Conservation (phyloP, 805 yeast genomes). For the Sugiyamaella qingdaonensis region DNA sequence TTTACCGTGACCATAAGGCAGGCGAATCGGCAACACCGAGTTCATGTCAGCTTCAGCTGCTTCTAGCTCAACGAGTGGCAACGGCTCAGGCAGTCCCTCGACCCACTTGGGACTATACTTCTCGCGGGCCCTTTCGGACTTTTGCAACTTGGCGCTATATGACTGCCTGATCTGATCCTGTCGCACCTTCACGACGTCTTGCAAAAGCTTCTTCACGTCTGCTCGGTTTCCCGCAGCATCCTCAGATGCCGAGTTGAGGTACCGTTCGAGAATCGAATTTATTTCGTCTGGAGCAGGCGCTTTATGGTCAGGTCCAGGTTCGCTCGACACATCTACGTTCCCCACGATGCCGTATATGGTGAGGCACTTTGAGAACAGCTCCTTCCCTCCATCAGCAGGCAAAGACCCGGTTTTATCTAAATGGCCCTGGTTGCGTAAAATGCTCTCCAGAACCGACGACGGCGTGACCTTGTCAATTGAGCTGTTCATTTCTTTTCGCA, state of each 20-base stretch:
- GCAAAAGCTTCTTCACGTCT: slow-evolving; percentile 30
- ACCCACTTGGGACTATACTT: slow-evolving; percentile 53
- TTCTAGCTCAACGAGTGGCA: slow-evolving; percentile 42
- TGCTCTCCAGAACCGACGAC: slow-evolving; percentile 27
- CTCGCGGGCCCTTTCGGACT: slow-evolving; percentile 23
- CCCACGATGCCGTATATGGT: slow-evolving; percentile 25
- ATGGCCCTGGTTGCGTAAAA: slow-evolving; percentile 23
- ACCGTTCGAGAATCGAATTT: slow-evolving; percentile 10
- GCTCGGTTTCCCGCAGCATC: slow-evolving; percentile 20
- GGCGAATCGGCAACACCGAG: slow-evolving; percentile 43
- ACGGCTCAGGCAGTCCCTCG: slow-evolving; percentile 39
- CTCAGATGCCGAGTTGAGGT: slow-evolving; percentile 4
- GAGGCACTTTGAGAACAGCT: slow-evolving; percentile 15
- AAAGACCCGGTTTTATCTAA: slow-evolving; percentile 17
- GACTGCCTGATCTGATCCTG: slow-evolving; percentile 19
- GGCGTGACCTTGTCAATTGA: slow-evolving; percentile 34
- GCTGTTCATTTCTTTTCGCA: slow-evolving; percentile 41
- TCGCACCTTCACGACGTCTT: slow-evolving; percentile 29
- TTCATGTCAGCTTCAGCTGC: slow-evolving; percentile 50
- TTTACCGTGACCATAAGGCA: slow-evolving; percentile 78
- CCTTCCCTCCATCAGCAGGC: slow-evolving; percentile 16
- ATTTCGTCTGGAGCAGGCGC: background rate
- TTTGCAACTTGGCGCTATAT: slow-evolving; percentile 13
- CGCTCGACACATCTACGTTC: slow-evolving; percentile 25
- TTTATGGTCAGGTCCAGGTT: slow-evolving; percentile 17